Conservation (phyloP, 768 basidiomycete species). For the Tulasnella sp. region DNA sequence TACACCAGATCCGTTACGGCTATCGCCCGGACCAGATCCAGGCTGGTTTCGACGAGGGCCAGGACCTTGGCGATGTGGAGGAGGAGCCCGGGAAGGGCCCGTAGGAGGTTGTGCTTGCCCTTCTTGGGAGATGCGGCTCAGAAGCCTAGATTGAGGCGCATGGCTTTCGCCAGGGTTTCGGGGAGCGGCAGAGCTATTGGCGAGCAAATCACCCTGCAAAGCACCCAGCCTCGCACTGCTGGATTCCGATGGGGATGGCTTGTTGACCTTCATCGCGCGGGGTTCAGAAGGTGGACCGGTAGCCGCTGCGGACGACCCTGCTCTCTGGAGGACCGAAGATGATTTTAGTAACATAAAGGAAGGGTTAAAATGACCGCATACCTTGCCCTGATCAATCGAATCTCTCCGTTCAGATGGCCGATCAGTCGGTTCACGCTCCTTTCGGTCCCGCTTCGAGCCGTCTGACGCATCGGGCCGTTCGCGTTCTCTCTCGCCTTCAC, state of each 20-base stretch:
- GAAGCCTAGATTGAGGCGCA: neutral
- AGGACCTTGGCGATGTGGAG: neutral
- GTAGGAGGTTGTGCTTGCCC: neutral
- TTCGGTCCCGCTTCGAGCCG: constrained; percentile 1
- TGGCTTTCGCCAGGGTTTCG: neutral
- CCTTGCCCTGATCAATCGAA: neutral
- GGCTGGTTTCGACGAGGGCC: neutral
- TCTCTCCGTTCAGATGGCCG: constrained; percentile 1
- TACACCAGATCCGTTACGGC: neutral
- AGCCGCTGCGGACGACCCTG: neutral
- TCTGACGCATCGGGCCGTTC: constrained; percentile 2
- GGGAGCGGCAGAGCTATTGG: neutral
- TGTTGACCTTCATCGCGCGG: constrained; percentile 1
- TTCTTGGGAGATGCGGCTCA: neutral
- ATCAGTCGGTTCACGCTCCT: neutral
- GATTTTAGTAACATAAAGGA: neutral
- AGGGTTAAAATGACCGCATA: neutral
- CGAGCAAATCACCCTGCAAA: neutral
- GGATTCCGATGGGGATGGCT: neutral
- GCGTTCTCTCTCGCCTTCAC: constrained; percentile 3
- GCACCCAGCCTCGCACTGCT: neutral
- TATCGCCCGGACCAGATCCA: neutral
- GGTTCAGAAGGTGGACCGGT: constrained; percentile 5
- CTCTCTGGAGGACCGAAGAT: neutral
- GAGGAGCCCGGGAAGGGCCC: neutral